Percentiles rank a stretch among this genome's conserved stretches.
phyloP scores from a whole-genome alignment of 352 stramenopile genomes.

The Vaucheria bursata region DNA sequence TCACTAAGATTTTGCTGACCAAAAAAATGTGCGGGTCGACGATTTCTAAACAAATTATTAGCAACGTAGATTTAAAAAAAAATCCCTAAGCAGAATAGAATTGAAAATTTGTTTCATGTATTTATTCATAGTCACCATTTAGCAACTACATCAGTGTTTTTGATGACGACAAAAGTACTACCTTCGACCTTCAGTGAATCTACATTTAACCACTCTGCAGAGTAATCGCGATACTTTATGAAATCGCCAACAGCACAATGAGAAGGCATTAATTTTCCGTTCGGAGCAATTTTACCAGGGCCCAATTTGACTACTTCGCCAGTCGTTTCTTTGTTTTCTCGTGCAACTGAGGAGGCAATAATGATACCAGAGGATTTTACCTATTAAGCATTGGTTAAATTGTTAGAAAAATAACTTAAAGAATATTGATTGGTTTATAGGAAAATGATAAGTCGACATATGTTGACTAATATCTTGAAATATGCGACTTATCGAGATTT shows the following conservation, averaged over 20 bases:
- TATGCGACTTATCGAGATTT: no score
- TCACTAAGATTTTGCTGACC: no score
- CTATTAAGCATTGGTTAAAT: no score
- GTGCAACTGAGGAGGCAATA: conserved; percentile 47
- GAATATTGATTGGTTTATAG: no score
- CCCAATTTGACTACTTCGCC: conserved; percentile 64
- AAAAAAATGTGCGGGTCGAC: no score
- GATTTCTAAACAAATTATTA: no score
- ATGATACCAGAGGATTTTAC: conserved; percentile 54
- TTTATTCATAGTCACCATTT: conserved; percentile 35
- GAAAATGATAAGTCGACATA: no score
- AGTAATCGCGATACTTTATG: conserved; percentile 48
- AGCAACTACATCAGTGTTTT: conserved; percentile 35
- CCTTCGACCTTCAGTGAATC: conserved; percentile 43
- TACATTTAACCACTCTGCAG: conserved; percentile 28
- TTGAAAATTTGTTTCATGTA: not conserved
- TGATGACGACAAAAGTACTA: conserved; percentile 47
- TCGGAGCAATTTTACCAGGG: conserved; percentile 56
- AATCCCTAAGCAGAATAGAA: no score
- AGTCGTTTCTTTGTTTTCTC: conserved; percentile 51
- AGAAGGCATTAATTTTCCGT: conserved; percentile 52
- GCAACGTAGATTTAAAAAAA: no score
- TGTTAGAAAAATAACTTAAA: no score
- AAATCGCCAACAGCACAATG: conserved; percentile 43
- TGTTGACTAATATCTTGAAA: no score